A percentile compares a stretch with the other conserved stretches of the same genome.
Evolutionary conservation across 1,284 basidiomycete genomes (phyloP).

Genomic region (Pascua sp.): DNA sequence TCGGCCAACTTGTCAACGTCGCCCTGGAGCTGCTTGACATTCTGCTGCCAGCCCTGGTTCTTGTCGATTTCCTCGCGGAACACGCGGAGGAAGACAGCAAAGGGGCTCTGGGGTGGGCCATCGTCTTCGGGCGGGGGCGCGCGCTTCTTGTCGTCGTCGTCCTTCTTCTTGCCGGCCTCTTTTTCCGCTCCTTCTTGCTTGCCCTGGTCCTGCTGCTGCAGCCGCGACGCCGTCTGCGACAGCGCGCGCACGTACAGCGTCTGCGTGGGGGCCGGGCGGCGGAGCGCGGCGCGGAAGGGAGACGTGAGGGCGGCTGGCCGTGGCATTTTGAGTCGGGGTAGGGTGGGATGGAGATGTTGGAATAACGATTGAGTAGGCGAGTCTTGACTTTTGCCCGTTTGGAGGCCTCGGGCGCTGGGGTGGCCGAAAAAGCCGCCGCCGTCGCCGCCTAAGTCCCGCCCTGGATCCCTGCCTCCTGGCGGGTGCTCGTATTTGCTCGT

Average conservation of each 20-base stretch:
- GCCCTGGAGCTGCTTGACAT: slow-evolving; percentile 93
- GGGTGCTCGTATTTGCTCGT: too few species aligned
- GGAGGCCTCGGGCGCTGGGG: too few species aligned
- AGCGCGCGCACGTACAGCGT: background rate
- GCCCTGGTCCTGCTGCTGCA: background rate
- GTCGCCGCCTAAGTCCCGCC: too few species aligned
- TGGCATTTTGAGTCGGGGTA: slow-evolving; percentile 1
- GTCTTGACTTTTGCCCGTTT: background rate
- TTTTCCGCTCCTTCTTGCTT: slow-evolving; percentile 3
- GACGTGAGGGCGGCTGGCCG: background rate
- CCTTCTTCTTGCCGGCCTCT: slow-evolving; percentile 12
- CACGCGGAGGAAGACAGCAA: slow-evolving; percentile 93
- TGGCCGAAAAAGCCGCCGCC: too few species aligned
- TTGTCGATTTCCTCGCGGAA: slow-evolving; percentile 87
- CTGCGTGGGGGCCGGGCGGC: background rate
- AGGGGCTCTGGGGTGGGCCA: slow-evolving; percentile 75
- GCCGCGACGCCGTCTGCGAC: background rate
- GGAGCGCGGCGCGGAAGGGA: slow-evolving; percentile 4
- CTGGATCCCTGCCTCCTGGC: too few species aligned
- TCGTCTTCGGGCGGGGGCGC: slow-evolving; percentile 23
- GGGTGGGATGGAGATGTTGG: background rate
- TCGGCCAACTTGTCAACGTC: slow-evolving; percentile 97
- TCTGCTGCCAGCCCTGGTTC: slow-evolving; percentile 91
- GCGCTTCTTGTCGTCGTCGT: slow-evolving; percentile 18
- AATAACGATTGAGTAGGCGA: background rate